Evolutionary conservation across 768 basidiomycete species (phyloP), one percentile per base, ranked within the genome.

Genomic region (Clavulina sp.): DNA sequence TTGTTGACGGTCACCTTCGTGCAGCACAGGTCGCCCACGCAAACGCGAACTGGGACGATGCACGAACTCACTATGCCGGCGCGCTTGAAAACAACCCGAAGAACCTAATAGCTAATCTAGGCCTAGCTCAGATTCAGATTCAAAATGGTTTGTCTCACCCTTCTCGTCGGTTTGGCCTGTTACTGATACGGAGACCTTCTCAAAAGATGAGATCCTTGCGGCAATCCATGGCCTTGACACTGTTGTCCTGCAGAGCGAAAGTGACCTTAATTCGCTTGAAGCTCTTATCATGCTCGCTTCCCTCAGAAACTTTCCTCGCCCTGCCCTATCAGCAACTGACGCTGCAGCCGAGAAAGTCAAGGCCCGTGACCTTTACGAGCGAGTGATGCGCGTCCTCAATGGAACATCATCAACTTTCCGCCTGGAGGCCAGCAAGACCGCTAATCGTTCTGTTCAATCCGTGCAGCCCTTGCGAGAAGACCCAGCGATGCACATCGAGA

Each of bases 241-340:
- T 1, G 69, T 89, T 32, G 66, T 87, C 26, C 78, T 84, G 56
- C 68, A 75, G 4, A 76, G 79, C 0, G 77, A 77, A 53, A 65
- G 73, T 7, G 78, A 76, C 32, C 28, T 41, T 19, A 29, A 53
- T 61, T 24, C 63, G 62, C 64, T 84, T 3, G 92, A 96, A 68
- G 89, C 89, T 2, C 80, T 78, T 5, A 81, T 83, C 16, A 81
- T 92, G 66, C 79, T 95, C 36, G 93, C 91, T 3, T 84, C 87
- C 1, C 73, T 99, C 5, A 78, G 87, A n/a, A 80, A 83, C 0
- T 73, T 78, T 62, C 78, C 82, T 3, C 77, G 89, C 51, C 84
- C 84, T 2, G 86, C 83, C 48, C 75, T 86, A 29, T 81, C 81
- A 3, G 73, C 73, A 51, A 71, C 78, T 1, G 91, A 96, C 52